Percentiles rank a stretch among this genome's conserved stretches.
Conservation (phyloP, 176 grass and related monocot species). For the Stipa capillata region DNA sequence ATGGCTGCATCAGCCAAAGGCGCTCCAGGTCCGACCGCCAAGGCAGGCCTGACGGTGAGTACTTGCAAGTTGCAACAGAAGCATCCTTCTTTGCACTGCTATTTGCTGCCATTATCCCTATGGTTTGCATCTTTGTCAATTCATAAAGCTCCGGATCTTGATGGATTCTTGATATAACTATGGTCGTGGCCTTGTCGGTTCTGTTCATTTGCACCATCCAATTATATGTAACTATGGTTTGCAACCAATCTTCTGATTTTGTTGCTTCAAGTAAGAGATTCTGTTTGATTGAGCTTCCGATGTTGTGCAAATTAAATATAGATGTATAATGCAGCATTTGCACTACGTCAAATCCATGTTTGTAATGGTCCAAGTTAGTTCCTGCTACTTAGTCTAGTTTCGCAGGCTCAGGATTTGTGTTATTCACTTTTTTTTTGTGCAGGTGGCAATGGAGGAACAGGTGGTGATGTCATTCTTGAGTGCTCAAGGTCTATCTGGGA, state of each 20-base stretch:
- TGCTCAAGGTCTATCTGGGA: constrained; percentile 74
- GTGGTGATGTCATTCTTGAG: constrained; percentile 87
- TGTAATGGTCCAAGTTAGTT: neutral
- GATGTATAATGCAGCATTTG: neutral
- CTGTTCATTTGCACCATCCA: no score
- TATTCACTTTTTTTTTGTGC: constrained; percentile 15
- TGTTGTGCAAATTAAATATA: neutral
- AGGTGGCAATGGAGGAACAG: constrained; percentile 85
- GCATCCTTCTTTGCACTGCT: no score
- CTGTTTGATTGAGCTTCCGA: neutral
- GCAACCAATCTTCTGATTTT: neutral
- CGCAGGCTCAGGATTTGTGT: neutral
- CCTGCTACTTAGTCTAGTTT: neutral
- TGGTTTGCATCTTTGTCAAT: neutral
- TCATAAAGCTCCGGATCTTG: neutral
- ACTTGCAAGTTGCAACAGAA: no score
- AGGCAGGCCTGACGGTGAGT: constrained; percentile 49
- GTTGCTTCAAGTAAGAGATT: no score
- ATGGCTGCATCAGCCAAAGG: constrained; percentile 10
- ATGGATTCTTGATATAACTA: no score
- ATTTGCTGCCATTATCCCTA: neutral
- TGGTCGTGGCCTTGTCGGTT: neutral
- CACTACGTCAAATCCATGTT: neutral
- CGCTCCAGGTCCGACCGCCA: constrained; percentile 1
- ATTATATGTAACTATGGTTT: neutral